Conservation (phyloP, 1,284 basidiomycete species). For the Ganoderma sinense region DNA sequence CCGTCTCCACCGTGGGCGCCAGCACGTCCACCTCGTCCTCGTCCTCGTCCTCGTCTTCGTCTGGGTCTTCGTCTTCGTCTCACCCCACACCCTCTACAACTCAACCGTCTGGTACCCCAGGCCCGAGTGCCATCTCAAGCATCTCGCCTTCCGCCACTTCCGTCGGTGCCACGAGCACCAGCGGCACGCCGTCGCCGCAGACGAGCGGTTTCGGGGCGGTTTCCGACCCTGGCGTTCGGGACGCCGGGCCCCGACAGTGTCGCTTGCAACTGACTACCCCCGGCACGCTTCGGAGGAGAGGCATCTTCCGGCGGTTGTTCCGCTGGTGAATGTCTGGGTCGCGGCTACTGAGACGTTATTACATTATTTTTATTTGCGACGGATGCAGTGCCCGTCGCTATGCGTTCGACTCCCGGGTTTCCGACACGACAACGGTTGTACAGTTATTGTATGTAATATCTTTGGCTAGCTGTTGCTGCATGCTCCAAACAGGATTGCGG, state of each 20-base stretch:
- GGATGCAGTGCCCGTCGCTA: not conserved
- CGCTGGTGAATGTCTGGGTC: not conserved
- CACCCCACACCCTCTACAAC: not conserved
- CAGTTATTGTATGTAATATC: not conserved
- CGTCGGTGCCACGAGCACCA: not conserved
- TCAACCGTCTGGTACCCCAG: not conserved
- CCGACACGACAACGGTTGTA: not conserved
- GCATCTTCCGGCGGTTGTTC: not conserved
- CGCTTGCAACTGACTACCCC: not conserved
- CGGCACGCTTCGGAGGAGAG: not conserved
- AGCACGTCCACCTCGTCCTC: not conserved
- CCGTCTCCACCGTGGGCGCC: slow-evolving; percentile 30
- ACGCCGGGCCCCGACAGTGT: not conserved
- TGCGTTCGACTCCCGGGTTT: not conserved
- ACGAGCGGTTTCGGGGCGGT: not conserved
- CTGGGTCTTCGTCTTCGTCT: not conserved
- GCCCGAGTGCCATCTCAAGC: not conserved
- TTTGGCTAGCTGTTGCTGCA: not conserved
- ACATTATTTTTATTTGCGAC: not conserved
- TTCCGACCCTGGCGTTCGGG: not conserved
- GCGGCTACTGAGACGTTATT: not conserved
- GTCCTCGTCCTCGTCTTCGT: no score
- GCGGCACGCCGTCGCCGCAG: not conserved
- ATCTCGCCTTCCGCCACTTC: not conserved
- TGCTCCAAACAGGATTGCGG: not conserved